Conservation (phyloP, 768 basidiomycete species). For the Russula olivacea region DNA sequence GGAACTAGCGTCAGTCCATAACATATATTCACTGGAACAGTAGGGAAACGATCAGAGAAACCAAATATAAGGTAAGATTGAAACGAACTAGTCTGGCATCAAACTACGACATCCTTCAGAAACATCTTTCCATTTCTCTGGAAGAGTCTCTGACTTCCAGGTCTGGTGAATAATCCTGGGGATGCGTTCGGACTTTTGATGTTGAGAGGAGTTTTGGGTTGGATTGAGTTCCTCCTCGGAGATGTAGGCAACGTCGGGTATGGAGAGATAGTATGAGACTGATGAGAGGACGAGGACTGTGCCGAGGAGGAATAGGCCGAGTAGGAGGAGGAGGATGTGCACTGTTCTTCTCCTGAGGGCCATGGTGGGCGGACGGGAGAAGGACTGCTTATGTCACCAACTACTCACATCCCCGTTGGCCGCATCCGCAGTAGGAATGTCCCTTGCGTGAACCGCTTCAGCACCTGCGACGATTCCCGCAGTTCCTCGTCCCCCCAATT, state of each 20-base stretch:
- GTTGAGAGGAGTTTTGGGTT: conserved; percentile 56
- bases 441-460: conserved; percentile 43
- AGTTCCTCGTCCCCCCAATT: conserved; percentile 52
- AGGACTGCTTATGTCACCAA: neutral
- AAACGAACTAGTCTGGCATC: conserved; percentile 92
- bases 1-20: conserved; percentile 93
- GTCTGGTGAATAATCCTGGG: conserved; percentile 97
- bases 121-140: conserved; percentile 70
- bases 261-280: conserved; percentile 82
- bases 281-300: conserved; percentile 90
- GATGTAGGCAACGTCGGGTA: conserved; percentile 73
- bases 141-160: conserved; percentile 90
- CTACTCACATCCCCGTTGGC: conserved; percentile 35
- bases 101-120: conserved; percentile 83
- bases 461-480: conserved; percentile 41
- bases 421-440: conserved; percentile 46
- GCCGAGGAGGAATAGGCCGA: conserved; percentile 77
- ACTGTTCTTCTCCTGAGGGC: conserved; percentile 40
- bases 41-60: conserved; percentile 15
- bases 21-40: conserved; percentile 75
- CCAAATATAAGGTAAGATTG: conserved; percentile 5
- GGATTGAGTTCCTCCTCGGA: conserved; percentile 68
- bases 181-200: conserved; percentile 64
- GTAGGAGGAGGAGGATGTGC: conserved; percentile 44
- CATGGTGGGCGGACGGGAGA: conserved; percentile 22